These are phyloP conservation scores for Termitomyces sp. DNA, from an alignment of 768 basidiomycete genomes.

Conservation along the genomic window DNA sequence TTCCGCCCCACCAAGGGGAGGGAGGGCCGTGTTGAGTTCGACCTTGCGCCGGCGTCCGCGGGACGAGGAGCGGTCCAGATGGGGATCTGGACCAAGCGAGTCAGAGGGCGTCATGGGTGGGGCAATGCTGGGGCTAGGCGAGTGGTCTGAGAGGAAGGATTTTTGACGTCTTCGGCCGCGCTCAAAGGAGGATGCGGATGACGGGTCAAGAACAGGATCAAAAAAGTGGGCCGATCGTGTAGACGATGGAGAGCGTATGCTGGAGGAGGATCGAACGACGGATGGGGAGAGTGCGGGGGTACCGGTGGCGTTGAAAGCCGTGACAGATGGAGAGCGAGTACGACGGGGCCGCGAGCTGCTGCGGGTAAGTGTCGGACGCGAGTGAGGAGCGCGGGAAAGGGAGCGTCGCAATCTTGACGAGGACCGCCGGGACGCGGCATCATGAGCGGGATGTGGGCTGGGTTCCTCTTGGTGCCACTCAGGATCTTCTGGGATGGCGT, in stretches of 20 bases:
- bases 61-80: slow-evolving; percentile 13
- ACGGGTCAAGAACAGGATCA: slow-evolving; percentile 19
- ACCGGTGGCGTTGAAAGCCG: slow-evolving; percentile 2
- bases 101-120: slow-evolving; percentile 44
- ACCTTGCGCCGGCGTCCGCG: slow-evolving; percentile 18
- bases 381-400: slow-evolving; percentile 47
- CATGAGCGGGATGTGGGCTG: slow-evolving; percentile 24
- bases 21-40: slow-evolving; percentile 1
- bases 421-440: slow-evolving; percentile 36
- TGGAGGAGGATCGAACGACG: slow-evolving; percentile 6
- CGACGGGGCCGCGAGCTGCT: slow-evolving; percentile 37
- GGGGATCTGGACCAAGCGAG: slow-evolving; percentile 18
- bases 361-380: slow-evolving; percentile 33
- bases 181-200: slow-evolving; percentile 26
- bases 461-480: slow-evolving; percentile 27
- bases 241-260: slow-evolving; percentile 18
- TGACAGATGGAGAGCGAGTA: slow-evolving; percentile 20
- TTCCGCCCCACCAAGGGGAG: background rate
- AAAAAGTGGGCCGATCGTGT: slow-evolving; percentile 20
- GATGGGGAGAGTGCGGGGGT: background rate
- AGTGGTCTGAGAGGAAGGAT: slow-evolving; percentile 16
- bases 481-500: slow-evolving; percentile 13
- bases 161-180: slow-evolving; percentile 31
- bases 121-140: slow-evolving; percentile 26
- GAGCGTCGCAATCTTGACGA: slow-evolving; percentile 43